Percentiles rank a stretch among this genome's conserved stretches.
phyloP scores from a whole-genome alignment of 495 filamentous ascomycete genomes.

The Penicillium waksmanii region DNA sequence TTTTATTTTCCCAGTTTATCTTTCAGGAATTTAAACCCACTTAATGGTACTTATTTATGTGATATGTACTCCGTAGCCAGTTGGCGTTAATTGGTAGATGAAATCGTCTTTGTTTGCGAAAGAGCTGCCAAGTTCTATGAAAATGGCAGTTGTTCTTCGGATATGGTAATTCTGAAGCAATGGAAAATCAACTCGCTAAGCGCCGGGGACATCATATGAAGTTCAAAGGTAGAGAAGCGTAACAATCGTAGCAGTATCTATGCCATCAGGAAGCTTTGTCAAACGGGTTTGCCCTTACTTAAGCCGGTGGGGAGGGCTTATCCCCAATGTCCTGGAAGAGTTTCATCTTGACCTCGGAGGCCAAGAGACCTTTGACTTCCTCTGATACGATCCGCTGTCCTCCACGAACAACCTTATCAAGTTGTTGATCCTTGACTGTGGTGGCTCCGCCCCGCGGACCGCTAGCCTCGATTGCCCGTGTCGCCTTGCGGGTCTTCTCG shows the following conservation, averaged over 20 bases:
- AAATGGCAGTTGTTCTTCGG: neutral
- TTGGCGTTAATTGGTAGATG: too few species aligned
- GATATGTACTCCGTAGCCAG: too few species aligned
- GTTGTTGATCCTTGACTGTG: constrained; percentile 57
- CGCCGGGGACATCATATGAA: constrained; percentile 17
- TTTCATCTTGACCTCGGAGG: constrained; percentile 79
- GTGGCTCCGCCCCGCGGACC: constrained; percentile 34
- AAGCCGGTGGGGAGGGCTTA: constrained; percentile 18
- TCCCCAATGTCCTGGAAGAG: constrained; percentile 73
- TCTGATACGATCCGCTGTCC: constrained; percentile 82
- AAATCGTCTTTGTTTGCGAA: too few species aligned
- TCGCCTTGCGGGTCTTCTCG: constrained; percentile 72
- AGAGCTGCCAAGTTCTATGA: too few species aligned
- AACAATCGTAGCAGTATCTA: constrained; percentile 26
- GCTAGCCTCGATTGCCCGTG: constrained; percentile 48
- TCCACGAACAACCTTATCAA: constrained; percentile 80
- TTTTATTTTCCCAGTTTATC: too few species aligned
- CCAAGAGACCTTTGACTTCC: constrained; percentile 82
- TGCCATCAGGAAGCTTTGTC: neutral
- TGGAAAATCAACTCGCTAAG: constrained; percentile 17
- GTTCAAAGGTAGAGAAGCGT: constrained; percentile 12
- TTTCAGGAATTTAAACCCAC: too few species aligned
- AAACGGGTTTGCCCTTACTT: neutral
- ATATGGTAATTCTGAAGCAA: neutral
- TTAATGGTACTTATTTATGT: too few species aligned